Evolutionary conservation across 1,139 yeast species (phyloP), one percentile per base, ranked within the genome.

Genomic region (Arxiozyma telluris): DNA sequence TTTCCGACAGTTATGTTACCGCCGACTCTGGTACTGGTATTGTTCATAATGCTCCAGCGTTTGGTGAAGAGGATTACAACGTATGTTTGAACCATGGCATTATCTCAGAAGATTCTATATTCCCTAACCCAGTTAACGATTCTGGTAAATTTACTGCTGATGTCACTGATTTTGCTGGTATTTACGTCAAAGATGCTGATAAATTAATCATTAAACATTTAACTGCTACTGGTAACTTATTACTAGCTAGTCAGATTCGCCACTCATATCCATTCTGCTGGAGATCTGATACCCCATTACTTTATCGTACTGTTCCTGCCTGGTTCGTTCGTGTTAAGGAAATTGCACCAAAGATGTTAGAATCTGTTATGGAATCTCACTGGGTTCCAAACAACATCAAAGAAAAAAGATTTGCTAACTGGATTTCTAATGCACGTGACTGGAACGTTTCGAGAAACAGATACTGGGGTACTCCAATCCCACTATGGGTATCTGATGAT

Each of bases 401-500:
- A 74, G 97, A 90, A 64, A 94, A 94, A 73, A 83, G 99, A 73
- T 93, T 93, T 66, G 82, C 94, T 53, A 93, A 91, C 76, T 93
- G 99, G 99, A 87, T 93, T 71, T 88, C 93, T 62, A 91, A 91
- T 66, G 98, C 98, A 52, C 87, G 99, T 73, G 99, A 93, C 74
- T 93, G 99, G 99, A 93, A 93, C 71, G 81, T 93, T 61, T 90
- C 97, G 22, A 87, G 99, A 80, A 93, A 93, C 77, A 83, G 99
- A 74, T 93, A 93, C 74, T 93, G 99, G 99, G 99, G 99, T 76
- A 93, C 98, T 46, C 99, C 99, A 58, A 84, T 93, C 64, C 99
- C 99, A 58, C 75, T 93, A 66, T 93, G 99, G 99, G 96, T 83
- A 50, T 83, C 93, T 63, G 98, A 91, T 20, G 99, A 93, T 71